Conservation (phyloP, 495 filamentous ascomycete genomes). For the Penicillium ochrochloron region DNA sequence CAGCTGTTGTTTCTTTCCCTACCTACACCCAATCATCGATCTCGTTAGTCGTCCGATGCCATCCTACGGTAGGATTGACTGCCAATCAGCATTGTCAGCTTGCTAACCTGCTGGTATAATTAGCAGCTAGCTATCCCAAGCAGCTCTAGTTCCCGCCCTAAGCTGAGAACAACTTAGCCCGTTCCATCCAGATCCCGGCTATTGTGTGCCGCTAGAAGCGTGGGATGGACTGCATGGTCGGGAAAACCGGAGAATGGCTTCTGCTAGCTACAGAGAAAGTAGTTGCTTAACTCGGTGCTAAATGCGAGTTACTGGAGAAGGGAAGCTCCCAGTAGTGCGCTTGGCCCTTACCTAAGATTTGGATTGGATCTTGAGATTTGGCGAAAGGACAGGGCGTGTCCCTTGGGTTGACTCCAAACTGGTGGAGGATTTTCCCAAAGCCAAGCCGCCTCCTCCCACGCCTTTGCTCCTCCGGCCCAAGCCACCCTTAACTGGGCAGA, state of each 20-base stretch:
- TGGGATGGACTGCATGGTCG: background rate
- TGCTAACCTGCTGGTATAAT: conserved; percentile 10
- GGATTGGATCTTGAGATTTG: background rate
- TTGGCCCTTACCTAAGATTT: background rate
- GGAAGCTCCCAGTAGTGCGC: background rate
- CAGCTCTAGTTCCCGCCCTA: conserved; percentile 13
- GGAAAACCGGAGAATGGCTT: background rate
- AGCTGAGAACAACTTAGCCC: background rate
- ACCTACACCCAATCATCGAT: conserved; percentile 6
- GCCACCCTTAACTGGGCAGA: conserved; percentile 10
- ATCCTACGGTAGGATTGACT: background rate
- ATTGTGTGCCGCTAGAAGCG: background rate
- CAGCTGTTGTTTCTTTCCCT: background rate
- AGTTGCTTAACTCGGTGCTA: background rate
- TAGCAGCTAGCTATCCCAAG: conserved; percentile 2
- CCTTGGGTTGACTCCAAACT: conserved; percentile 8
- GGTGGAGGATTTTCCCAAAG: conserved; percentile 8
- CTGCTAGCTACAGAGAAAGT: background rate
- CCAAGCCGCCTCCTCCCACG: conserved; percentile 6
- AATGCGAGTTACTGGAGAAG: background rate
- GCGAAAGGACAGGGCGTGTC: background rate
- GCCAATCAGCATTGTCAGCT: conserved; percentile 11
- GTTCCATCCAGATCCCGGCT: background rate
- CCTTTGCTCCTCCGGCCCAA: background rate
- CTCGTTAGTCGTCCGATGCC: background rate